Base-by-base conservation (phyloP, 257 asterid species). In the Petunia axillaris region DNA sequence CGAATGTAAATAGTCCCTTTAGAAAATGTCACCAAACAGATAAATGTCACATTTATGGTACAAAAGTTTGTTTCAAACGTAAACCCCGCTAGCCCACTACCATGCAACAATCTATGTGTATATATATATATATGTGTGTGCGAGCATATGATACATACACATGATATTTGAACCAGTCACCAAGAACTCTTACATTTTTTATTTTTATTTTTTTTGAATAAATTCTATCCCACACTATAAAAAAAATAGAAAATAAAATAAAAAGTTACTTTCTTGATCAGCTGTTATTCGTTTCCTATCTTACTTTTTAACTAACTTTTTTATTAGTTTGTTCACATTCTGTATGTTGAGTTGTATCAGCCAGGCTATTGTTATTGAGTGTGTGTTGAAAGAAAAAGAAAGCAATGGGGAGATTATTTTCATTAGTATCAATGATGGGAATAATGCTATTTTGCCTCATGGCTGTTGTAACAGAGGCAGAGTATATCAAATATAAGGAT, bases 401-500 rank as follows among this genome's bases (percentile, higher is more conserved):
- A 62, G 48, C 25, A 2, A 70, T 70, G 77, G 77, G 25, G 77
- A 35, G 13, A 46, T 46, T 70, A 46, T 46, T 70, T 48, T 55
- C 0, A 48, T 46, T 5, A 41, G n/a, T 67, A 5, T 13, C 74
- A 0, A 5, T 25, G 10, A 35, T 48, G 35, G 77, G 60, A 10
- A 25, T 71, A 46, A 4, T 35, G 60, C 6, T 71, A 48, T 71
- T 48, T 16, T 70, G 6, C 11, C 4, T 70, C 1, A 25, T 25
- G 44, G 60, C 77, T 0, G 4, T 71, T n/a, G 44, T 48, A 9
- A 35, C 9, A 25, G 60, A 71, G 60, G 60, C 77, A 71, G 77
- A 71, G 15, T 2, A 71, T 4, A 35, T 48, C 43, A 71, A 71
- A 48, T 71, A 71, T 35, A 71, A 71, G 38, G 77, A 71, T 48